Conservation (phyloP, 148 eudicot species). For the Rhododendron molle region DNA sequence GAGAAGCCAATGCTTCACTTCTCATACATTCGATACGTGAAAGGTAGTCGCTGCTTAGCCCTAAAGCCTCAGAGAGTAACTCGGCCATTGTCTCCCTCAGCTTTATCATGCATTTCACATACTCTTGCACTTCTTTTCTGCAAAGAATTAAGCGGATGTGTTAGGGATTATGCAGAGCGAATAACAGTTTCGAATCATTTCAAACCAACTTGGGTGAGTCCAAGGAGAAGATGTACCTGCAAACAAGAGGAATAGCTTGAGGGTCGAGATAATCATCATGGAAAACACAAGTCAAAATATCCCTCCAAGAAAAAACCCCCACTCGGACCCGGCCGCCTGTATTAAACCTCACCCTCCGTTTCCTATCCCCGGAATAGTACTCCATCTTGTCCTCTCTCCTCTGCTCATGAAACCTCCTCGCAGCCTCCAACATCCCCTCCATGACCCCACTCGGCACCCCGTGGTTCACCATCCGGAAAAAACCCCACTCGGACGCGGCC, state of each 20-base stretch:
- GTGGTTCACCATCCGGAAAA: slow-evolving; percentile 30
- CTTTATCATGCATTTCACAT: slow-evolving; percentile 32
- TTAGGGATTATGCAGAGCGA: not conserved
- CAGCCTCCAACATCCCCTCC: slow-evolving; percentile 13
- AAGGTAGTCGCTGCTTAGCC: slow-evolving; percentile 40
- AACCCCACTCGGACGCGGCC: slow-evolving; percentile 26
- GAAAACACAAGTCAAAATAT: slow-evolving; percentile 29
- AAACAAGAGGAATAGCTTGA: slow-evolving; percentile 27
- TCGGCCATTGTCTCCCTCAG: slow-evolving; percentile 32
- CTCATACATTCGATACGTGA: slow-evolving; percentile 44
- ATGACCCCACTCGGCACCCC: slow-evolving; percentile 14
- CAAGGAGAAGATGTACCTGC: slow-evolving; percentile 27
- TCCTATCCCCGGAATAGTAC: slow-evolving; percentile 29
- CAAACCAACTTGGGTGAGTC: not conserved
- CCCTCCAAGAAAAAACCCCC: slow-evolving; percentile 32
- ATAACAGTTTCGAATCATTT: not conserved
- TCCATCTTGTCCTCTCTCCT: slow-evolving; percentile 35
- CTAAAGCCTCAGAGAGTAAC: slow-evolving; percentile 69
- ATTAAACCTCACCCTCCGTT: slow-evolving; percentile 20
- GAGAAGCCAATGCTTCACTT: slow-evolving; percentile 46
- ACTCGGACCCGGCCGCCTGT: not conserved
- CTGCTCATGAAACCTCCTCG: slow-evolving; percentile 41
- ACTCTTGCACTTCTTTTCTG: slow-evolving; percentile 55
- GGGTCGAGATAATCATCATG: slow-evolving; percentile 18
- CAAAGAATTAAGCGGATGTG: not conserved